Base-by-base conservation (phyloP, 768 basidiomycete genomes). In the Lactarius psammicola region DNA sequence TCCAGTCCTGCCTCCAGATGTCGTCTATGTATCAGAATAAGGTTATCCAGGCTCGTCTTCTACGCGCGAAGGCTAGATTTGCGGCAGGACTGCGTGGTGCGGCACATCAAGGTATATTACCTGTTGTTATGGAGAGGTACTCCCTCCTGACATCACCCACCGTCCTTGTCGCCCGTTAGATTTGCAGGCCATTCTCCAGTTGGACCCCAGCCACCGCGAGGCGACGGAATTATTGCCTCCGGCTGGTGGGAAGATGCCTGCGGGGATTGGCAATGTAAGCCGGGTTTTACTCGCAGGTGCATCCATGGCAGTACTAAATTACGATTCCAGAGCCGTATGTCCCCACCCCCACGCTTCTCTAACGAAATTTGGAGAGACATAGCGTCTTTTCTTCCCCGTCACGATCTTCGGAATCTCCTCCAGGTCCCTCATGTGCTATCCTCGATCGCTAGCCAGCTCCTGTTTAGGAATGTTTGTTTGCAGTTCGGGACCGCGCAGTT, bases 311-410 rank as follows among this genome's bases (percentile, higher is more conserved):
- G 28, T 57, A 28, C 46, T 67, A 74, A 76, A 73, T 74, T 56
- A 68, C 74, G 42, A 68, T 73, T 53, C 4, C n/a, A 64, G 63
- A 36, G 46, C 7, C 75, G 81, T 18, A 80, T 81, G 10, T 72
- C 76, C 33, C 79, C 78, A 58, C 81, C 79, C 20, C 83, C 83
- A 44, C 80, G 81, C 23, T 84, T 90, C 70, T 88, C 88, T 4
- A 78, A 79, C 7, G 89, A 90, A 75, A 84, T 90, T 59, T 90
- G 89, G 89, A 79, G 85, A 40, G 84, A 89, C 72, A 85, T 90
- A 44, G 87, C 84, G 0, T 75, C 80, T 6, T 85, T 80, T 70
- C 80, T 90, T 6, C 85, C 87, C 0, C 80, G 83, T 23, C 81
- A 81, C 11, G 89, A 90, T 72, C 82, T 90, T 59, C 87, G 84